Evolutionary conservation across 352 stramenopile genomes (phyloP), one percentile per base, ranked within the genome.

Genomic region (Globisporangium solare): DNA sequence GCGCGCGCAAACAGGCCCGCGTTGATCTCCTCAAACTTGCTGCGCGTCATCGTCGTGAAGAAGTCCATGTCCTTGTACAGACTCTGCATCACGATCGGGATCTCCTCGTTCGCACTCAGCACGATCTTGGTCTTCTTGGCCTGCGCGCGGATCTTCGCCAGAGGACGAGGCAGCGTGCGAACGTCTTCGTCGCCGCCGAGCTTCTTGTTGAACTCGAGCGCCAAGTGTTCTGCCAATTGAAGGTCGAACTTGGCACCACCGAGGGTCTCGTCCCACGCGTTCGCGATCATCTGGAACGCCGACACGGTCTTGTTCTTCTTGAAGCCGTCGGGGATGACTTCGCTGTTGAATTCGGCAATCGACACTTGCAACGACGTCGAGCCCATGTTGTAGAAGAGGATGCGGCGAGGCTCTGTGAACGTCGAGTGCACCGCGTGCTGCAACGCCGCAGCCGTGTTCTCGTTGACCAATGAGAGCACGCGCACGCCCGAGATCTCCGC

Each of bases 381-480:
- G 56, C 97, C 97, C 80, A 99, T 88, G 77, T 99, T 99, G 89
- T 99, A 99, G 63, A 99, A 98, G 22, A 99, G 61, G 24, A 99
- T 86, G 43, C 83, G 83, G 50, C 95, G 82, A 21, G 96, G 94
- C 46, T 85, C 78, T 15, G 68, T 49, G 62, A 96, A 97, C 24
- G 88, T 89, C 37, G 94, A 85, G 69, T 99, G 95, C 58, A 99
- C 96, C 0, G 78, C 93, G 67, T 98, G 96, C 55, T 99, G 96
- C 18, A 99, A 64, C 12, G 95, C 96, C 7, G 96, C 94, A n/a
- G 97, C 97, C 18, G 96, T 98, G 70, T 98, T 98, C 64, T 99
- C 95, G 57, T 99, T 97, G 69, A 99, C 97, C 0, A 99, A 68
- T 14, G 85, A 91, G 31, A 99, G 78, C 15, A 98, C 96, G 46